phyloP scores from a whole-genome alignment of 305 asterid genomes.

The Rubia peregrina region DNA sequence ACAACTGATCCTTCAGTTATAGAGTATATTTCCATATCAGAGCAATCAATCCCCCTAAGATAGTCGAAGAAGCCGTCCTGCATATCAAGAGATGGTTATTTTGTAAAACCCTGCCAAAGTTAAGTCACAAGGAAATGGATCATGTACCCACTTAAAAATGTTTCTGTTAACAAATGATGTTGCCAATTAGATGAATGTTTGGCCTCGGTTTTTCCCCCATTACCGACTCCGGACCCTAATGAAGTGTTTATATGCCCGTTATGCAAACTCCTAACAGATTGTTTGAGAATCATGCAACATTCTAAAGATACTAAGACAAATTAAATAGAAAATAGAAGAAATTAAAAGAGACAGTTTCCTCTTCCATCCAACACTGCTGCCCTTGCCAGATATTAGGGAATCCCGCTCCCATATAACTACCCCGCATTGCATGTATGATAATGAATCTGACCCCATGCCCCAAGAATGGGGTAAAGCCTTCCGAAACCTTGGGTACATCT shows the following conservation, averaged over 20 bases:
- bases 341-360: background rate
- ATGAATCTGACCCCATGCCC: background rate
- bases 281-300: background rate
- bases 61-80: conserved; percentile 80
- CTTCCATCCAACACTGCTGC: background rate
- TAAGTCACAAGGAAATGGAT: background rate
- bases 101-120: conserved; percentile 7
- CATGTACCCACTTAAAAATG: background rate
- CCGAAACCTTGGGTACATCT: background rate
- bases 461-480: background rate
- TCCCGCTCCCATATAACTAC: background rate
- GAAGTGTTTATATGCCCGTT: background rate
- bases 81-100: conserved; percentile 9
- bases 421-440: background rate
- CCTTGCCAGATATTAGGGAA: background rate
- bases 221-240: background rate
- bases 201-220: background rate
- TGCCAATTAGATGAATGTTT: background rate
- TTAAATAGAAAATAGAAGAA: background rate
- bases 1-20: conserved; percentile 89
- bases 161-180: background rate
- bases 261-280: background rate
- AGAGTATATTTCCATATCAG: conserved; percentile 87
- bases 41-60: conserved; percentile 75
- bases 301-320: background rate